Base-by-base conservation (phyloP, 306 rosid genomes). In the Acacia acuminata region DNA sequence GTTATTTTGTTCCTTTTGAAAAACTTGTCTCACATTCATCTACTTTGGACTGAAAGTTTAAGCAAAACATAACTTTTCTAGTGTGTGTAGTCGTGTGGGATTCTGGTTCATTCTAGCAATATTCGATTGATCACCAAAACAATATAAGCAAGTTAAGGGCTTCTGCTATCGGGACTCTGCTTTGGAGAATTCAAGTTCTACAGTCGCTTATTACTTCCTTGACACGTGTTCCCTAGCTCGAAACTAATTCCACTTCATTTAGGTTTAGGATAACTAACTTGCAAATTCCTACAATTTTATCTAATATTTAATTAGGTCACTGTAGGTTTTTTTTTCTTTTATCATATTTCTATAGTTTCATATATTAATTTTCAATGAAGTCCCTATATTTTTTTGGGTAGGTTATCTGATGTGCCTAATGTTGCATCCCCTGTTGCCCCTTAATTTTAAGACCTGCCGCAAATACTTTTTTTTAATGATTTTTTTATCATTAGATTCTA, bases 351-450 rank as follows among this genome's bases (percentile, higher is more conserved):
- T 5, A 36, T 36, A 5, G 40, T 36, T 36, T 36, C 40, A 0
- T 36, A 36, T 36, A 36, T 36, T 36, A 5, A 5, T 38, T 38
- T 6, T 38, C 42, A 38, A 38, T 38, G 42, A 38, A 38, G 42
- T 38, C 8, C 42, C 1, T 36, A 36, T 36, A 36, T 5, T 38
- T 38, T 34, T 4, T 38, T 38, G 42, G 42, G 8, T 1, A 38
- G 8, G 5, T 27, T 27, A 27, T 27, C 27, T 27, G 27, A 27
- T 27, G 27, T 27, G 27, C 27, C 27, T 27, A 36, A 4, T 36
- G 40, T 0, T 4, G 40, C 7, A 0, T 36, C 40, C 7, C 7
- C 7, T 4, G 1, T 7, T 0, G 7, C 1, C 1, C 6, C 7
- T 36, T 36, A 36, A 36, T 36, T 36, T 36, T 36, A 7, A 36